Evolutionary conservation across 1,284 basidiomycete genomes (phyloP), one percentile per base, ranked within the genome.

Genomic region (Ceratobasidium sp.): DNA sequence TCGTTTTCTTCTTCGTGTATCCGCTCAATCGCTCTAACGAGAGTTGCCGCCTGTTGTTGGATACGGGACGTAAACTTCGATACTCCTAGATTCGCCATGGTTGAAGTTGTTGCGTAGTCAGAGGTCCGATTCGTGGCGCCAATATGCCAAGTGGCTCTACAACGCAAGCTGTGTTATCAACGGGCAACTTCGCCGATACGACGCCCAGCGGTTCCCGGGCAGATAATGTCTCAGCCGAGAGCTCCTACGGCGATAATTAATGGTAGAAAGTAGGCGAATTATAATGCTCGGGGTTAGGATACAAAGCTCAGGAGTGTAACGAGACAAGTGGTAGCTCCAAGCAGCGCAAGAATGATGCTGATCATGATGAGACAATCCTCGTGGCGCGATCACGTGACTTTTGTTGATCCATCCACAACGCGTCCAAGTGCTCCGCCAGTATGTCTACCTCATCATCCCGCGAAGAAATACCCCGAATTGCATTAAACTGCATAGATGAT

Each of bases 401-500:
- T 49, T 2, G 25, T 60, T 60, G 20, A 20, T 17, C 57, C 20
- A 34, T 15, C 22, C 22, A 3, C 29, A 32, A 12, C 38, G 35
- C 25, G 56, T 27, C 15, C 53, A 13, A 27, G 55, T 38, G 38
- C 55, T 47, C 32, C 29, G 85, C 32, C 86, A 88, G 76, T 13
- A 64, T 50, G 47, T 47, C 56, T 43, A 47, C 29, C 12, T 35
- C 45, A 12, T 42, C 60, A 32, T 43, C 38, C 34, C 34, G 71
- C 1, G 64, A 69, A 42, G 88, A 90, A 64, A 77, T 87, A 31
- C 83, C 84, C 7, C 85, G 88, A 42, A 82, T 91, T 25, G 87
- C 87, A 17, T 79, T 90, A 22, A 86, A 87, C 69, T 82, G 83
- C 3, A 77, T 86, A 12, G 80, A 84, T 38, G 86, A 88, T 74